These are phyloP conservation scores for Trichoderma citrinoviride DNA, from an alignment of 2,329 filamentous ascomycete genomes.

Conservation along the genomic window DNA sequence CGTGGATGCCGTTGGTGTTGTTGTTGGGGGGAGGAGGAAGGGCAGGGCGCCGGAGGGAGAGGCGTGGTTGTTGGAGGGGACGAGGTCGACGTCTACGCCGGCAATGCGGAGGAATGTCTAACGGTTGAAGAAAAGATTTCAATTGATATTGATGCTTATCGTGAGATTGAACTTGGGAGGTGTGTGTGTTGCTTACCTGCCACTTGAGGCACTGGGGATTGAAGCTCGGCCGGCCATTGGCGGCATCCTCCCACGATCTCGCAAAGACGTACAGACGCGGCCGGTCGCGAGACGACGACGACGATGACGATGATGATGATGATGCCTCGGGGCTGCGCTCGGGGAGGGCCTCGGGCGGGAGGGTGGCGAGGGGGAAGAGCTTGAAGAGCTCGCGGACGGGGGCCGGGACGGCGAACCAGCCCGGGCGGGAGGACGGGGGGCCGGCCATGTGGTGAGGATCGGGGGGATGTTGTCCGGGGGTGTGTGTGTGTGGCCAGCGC, in stretches of 20 bases:
- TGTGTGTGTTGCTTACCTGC: constrained; percentile 61
- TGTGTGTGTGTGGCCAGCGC: background rate
- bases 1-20: background rate
- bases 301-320: constrained; percentile 24
- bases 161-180: background rate
- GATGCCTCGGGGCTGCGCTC: constrained; percentile 48
- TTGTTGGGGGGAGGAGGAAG: constrained; percentile 66
- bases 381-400: constrained; percentile 83
- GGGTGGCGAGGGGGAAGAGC: constrained; percentile 73
- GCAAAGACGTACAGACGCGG: constrained; percentile 76
- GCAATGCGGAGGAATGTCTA: constrained; percentile 82
- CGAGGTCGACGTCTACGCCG: constrained; percentile 62
- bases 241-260: constrained; percentile 53
- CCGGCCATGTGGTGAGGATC: constrained; percentile 4
- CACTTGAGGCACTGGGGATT: constrained; percentile 94
- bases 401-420: constrained; percentile 61
- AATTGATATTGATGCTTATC: background rate
- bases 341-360: constrained; percentile 73
- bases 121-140: background rate
- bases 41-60: constrained; percentile 86
- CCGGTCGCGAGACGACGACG: constrained; percentile 33
- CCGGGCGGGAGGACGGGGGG: constrained; percentile 19
- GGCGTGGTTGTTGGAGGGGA: constrained; percentile 85
- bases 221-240: constrained; percentile 63
- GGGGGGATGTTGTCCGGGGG: background rate